Evolutionary conservation across 192 early-diverging fungal genomes (phyloP).

Genomic region (Coemansia sp.): DNA sequence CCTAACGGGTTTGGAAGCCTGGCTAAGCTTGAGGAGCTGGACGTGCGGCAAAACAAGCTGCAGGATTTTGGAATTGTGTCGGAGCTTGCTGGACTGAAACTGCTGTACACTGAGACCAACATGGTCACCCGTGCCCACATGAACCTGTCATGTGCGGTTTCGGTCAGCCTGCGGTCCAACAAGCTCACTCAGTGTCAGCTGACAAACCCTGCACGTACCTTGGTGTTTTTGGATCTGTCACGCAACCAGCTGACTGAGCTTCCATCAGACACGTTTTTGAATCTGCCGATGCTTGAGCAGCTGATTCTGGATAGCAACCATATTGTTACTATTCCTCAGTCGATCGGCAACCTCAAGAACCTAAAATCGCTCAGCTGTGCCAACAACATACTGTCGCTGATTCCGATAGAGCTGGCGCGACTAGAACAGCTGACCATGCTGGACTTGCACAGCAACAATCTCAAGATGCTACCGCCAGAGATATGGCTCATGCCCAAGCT

Average conservation of each 20-base stretch:
- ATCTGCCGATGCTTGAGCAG: constrained; percentile 57
- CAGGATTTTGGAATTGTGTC: constrained; percentile 64
- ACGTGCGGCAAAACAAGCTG: constrained; percentile 80
- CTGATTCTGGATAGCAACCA: constrained; percentile 72
- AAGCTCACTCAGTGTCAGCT: constrained; percentile 69
- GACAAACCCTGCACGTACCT: constrained; percentile 41
- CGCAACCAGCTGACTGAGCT: constrained; percentile 71
- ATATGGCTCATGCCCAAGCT: constrained; percentile 77
- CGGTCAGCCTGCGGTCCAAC: constrained; percentile 65
- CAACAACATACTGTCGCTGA: constrained; percentile 65
- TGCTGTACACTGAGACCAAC: constrained; percentile 72
- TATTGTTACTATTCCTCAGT: constrained; percentile 64
- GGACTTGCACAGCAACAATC: constrained; percentile 77
- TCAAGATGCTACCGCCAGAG: constrained; percentile 69
- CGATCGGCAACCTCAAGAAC: constrained; percentile 58
- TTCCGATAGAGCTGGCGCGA: constrained; percentile 70
- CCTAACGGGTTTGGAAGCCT: constrained; percentile 63
- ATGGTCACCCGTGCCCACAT: constrained; percentile 63
- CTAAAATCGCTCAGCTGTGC: constrained; percentile 61
- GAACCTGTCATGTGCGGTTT: constrained; percentile 58
- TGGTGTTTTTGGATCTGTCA: constrained; percentile 60
- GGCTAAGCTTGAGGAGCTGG: constrained; percentile 65
- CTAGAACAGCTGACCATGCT: constrained; percentile 62
- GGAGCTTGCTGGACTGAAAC: constrained; percentile 59
- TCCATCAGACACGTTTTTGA: constrained; percentile 60